phyloP scores from a whole-genome alignment of 805 yeast species.

The Ogataea pilisensis region DNA sequence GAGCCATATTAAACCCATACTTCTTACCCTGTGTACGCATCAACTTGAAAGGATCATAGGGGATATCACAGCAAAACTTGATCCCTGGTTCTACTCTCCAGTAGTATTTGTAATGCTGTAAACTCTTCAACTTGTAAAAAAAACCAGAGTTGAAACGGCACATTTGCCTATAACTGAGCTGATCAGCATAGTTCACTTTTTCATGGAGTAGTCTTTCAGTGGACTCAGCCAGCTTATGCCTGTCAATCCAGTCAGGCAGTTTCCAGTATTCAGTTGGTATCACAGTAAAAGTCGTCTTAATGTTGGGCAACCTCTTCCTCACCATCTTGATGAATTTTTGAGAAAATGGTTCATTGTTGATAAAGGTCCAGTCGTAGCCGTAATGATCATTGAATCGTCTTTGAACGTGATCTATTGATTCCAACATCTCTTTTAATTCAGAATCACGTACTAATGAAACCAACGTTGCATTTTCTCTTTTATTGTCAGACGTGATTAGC shows the following conservation, averaged over 20 bases:
- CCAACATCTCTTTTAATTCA: constrained; percentile 34
- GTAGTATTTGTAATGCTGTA: constrained; percentile 46
- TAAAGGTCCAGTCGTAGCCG: constrained; percentile 42
- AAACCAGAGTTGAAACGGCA: constrained; percentile 47
- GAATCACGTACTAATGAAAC: constrained; percentile 40
- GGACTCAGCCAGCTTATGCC: constrained; percentile 26
- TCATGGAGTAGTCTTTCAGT: constrained; percentile 25
- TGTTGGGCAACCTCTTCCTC: constrained; percentile 18
- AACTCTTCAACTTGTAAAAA: constrained; percentile 44
- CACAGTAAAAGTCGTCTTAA: constrained; percentile 41
- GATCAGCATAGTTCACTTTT: constrained; percentile 51
- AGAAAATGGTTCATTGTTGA: constrained; percentile 44
- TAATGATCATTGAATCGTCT: constrained; percentile 35
- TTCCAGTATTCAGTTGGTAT: constrained; percentile 46
- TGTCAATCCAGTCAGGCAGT: constrained; percentile 41
- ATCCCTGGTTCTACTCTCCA: constrained; percentile 59
- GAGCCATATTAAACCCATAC: constrained; percentile 48
- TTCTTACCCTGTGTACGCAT: constrained; percentile 44
- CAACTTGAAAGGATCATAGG: constrained; percentile 42
- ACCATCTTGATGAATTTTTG: constrained; percentile 34
- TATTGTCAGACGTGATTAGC: too few relatives aligned
- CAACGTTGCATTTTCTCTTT: constrained; percentile 57
- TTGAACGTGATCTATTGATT: constrained; percentile 35
- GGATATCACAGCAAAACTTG: constrained; percentile 46
- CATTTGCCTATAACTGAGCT: constrained; percentile 70